Evolutionary conservation across 345 rosid species (phyloP).

Genomic region (Sapria himalayana): DNA sequence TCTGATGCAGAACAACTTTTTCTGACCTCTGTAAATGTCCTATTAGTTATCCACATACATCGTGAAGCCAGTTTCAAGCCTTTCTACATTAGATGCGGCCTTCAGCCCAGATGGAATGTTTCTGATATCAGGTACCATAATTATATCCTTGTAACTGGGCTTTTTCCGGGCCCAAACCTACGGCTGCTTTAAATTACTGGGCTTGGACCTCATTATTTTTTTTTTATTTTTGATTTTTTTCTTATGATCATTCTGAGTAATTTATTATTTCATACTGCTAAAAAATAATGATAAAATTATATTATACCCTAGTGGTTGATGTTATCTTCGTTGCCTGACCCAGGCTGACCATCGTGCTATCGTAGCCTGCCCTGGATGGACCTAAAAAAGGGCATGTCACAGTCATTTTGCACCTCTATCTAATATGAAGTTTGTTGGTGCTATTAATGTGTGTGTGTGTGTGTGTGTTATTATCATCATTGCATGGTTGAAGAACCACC

Average conservation of each 20-base stretch:
- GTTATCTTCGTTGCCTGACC: too few species aligned
- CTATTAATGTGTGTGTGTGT: not conserved
- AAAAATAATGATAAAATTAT: not conserved
- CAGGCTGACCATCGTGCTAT: too few species aligned
- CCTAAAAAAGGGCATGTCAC: too few species aligned
- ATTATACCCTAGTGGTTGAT: too few species aligned
- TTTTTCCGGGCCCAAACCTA: not conserved
- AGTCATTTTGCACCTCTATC: not conserved
- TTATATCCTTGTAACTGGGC: slow-evolving; percentile 2
- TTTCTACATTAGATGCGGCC: slow-evolving; percentile 80
- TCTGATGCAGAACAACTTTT: too few species aligned
- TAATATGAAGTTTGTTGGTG: not conserved
- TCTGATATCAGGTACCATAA: slow-evolving; percentile 53
- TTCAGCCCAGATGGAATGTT: slow-evolving; percentile 93
- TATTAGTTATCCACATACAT: slow-evolving; percentile 54
- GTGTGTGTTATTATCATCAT: not conserved
- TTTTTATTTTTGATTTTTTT: not conserved
- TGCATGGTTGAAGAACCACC: too few species aligned
- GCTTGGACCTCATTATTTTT: not conserved
- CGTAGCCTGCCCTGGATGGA: too few species aligned
- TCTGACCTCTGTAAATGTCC: slow-evolving; percentile 7
- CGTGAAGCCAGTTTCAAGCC: slow-evolving; percentile 63
- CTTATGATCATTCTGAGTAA: not conserved
- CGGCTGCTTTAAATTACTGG: not conserved
- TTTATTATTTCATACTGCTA: not conserved